Conservation (phyloP, 2,329 filamentous ascomycete species). For the Aspergillus sp. region DNA sequence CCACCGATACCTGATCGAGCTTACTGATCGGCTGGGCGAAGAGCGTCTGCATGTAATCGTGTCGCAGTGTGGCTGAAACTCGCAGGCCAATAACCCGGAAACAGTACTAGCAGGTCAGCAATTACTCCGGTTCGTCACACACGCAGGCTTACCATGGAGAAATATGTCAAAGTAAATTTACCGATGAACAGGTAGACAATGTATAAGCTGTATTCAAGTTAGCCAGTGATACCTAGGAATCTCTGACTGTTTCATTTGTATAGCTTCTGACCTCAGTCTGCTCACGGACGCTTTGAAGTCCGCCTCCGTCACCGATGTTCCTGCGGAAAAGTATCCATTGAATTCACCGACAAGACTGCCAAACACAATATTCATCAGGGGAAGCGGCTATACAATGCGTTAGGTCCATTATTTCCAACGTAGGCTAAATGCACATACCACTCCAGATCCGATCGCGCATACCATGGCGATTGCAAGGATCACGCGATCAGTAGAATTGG, state of each 20-base stretch:
- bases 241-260: too few relatives aligned
- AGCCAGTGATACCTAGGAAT: background rate
- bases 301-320: conserved; percentile 44
- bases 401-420: background rate
- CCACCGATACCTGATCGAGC: conserved; percentile 53
- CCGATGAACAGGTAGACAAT: conserved; percentile 61
- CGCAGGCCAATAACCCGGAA: conserved; percentile 54
- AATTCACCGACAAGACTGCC: conserved; percentile 58
- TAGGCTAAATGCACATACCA: conserved; percentile 23
- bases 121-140: background rate
- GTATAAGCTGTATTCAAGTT: conserved; percentile 45
- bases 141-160: conserved; percentile 50
- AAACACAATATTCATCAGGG: conserved; percentile 62
- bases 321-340: conserved; percentile 54
- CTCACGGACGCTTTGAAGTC: conserved; percentile 54
- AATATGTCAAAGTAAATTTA: conserved; percentile 56
- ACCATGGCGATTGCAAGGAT: conserved; percentile 23
- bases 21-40: conserved; percentile 53
- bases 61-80: conserved; percentile 53
- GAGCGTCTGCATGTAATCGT: conserved; percentile 52
- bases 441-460: conserved; percentile 28
- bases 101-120: conserved; percentile 32
- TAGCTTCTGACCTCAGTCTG: conserved; percentile 28
- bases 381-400: conserved; percentile 27
- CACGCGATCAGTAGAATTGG: conserved; percentile 19